Evolutionary conservation across 108 stramenopile genomes (phyloP), one percentile per base, ranked within the genome.

Genomic region (Cyclotella distinguenda): DNA sequence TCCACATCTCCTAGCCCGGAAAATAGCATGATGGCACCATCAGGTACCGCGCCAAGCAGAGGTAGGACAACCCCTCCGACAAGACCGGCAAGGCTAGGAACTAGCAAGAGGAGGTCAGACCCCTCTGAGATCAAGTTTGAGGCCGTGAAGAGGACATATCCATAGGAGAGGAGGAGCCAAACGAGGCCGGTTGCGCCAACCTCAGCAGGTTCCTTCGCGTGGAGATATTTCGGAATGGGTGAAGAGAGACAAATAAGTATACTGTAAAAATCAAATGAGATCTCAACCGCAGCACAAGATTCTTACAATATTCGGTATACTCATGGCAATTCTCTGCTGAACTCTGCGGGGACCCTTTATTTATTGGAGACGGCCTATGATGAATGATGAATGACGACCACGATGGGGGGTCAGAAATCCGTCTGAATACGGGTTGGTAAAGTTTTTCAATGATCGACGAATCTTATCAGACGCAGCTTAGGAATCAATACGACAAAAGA

Each of bases 21-120:
- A 60, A 99, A 99, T 8, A 97, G 81, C 65, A 99, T 94, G 62
- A 99, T 97, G 38, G 95, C 95, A 27, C 95, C 97, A 81, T 99
- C 98, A 19, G 98, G 98, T 19, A 99, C 95, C 15, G 95, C 92
- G 21, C 98, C 98, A 22, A 99, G 68, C n/a, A 99, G 70, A 6
- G 98, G 98, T 4, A 99, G 81, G 15, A 99, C 96, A 19, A 96
- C 87, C 21, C 94, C 86, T 26, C 98, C 97, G 13, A 97, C 97
- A 22, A 99, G 63, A 38, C 96, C 95, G 13, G 96, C 96, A 56
- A 96, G 65, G 15, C 86, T 72, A 12, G 97, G 97, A 10, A 97
- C 85, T 10, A 97, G 79, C 16, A 97, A 80, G 3, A 99, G 83
- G n/a, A 99, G 85, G 59, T 99, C 98, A 23, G 89, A 91, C 22